Conservation (phyloP, 805 yeast species). For the Dipodascus albidus region DNA sequence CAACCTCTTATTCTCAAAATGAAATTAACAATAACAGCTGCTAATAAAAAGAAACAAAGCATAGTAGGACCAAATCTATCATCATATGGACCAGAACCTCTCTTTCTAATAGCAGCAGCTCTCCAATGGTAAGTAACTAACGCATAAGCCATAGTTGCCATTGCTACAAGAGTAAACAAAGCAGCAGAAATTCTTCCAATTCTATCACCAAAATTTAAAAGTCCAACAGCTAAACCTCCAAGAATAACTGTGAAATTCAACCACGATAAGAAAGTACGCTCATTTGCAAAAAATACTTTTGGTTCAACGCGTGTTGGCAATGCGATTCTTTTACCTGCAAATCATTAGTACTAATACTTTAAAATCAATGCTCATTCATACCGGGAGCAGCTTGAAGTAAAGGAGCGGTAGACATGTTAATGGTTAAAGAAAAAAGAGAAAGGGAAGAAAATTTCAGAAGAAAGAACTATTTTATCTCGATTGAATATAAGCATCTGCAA, state of each 20-base stretch:
- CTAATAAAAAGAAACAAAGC: slow-evolving; percentile 83
- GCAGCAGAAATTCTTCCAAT: slow-evolving; percentile 91
- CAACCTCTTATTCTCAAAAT: slow-evolving; percentile 61
- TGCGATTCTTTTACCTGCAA: slow-evolving; percentile 75
- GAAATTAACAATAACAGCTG: slow-evolving; percentile 91
- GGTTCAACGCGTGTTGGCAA: slow-evolving; percentile 98
- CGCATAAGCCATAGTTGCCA: slow-evolving; percentile 97
- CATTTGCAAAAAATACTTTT: slow-evolving; percentile 97
- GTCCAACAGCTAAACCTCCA: slow-evolving; percentile 93
- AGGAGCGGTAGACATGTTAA: slow-evolving; percentile 53
- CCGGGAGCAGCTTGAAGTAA: slow-evolving; percentile 64
- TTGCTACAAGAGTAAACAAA: slow-evolving; percentile 87
- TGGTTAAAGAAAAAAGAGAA: neutral
- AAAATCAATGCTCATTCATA: slow-evolving; percentile 18
- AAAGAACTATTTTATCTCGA: too few relatives aligned
- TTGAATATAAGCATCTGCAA: too few relatives aligned
- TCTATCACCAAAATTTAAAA: slow-evolving; percentile 90
- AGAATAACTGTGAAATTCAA: slow-evolving; percentile 95
- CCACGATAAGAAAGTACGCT: slow-evolving; percentile 97
- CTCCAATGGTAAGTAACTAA: slow-evolving; percentile 97
- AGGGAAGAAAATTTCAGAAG: neutral
- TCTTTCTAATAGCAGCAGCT: slow-evolving; percentile 93
- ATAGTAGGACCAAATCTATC: slow-evolving; percentile 98
- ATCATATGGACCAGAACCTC: slow-evolving; percentile 99
- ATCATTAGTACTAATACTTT: neutral